Evolutionary conservation across 441 rosid genomes (phyloP).

Genomic region (Corymbia calophylla): DNA sequence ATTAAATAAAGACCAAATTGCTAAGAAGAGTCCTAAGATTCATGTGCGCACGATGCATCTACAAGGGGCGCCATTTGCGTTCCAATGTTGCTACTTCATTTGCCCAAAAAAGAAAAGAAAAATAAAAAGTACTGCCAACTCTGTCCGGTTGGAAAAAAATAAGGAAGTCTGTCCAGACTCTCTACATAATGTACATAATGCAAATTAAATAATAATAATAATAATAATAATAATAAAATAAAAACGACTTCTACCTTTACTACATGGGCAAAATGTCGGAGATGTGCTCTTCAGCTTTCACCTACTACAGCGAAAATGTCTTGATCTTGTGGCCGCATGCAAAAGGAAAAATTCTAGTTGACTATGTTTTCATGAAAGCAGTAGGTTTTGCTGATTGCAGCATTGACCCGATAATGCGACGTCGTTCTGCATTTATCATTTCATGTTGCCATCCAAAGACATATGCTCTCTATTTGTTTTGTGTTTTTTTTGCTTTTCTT

Average conservation of each 20-base stretch:
- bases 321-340: background rate
- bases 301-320: background rate
- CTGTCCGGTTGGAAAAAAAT: accelerated
- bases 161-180: accelerated
- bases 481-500: no score
- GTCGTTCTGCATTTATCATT: background rate
- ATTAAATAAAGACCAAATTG: background rate
- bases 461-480: background rate
- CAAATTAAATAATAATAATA: no score
- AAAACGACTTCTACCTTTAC: no score
- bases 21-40: background rate
- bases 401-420: background rate
- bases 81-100: background rate
- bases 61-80: background rate
- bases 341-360: background rate
- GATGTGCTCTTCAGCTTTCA: background rate
- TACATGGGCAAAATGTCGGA: no score
- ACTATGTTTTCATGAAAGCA: background rate
- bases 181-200: background rate
- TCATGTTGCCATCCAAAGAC: background rate
- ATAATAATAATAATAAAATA: no score
- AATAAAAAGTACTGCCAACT: background rate
- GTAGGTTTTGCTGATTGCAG: background rate
- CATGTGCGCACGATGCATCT: background rate
- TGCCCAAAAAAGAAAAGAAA: no score